Evolutionary conservation across 257 asterid species (phyloP), one percentile per base, ranked within the genome.

Genomic region (Eustoma russellianum): DNA sequence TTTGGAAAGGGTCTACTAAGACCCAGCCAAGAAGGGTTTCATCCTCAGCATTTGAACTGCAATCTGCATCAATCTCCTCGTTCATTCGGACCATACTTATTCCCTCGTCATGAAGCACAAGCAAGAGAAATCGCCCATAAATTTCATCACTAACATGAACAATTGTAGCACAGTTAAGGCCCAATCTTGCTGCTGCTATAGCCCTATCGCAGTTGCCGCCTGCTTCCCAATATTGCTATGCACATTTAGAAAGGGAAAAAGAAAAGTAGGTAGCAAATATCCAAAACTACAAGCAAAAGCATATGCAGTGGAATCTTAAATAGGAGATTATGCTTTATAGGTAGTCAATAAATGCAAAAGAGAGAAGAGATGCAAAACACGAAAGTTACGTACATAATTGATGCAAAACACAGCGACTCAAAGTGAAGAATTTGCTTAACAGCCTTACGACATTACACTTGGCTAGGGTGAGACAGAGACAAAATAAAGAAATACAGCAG

Each of bases 181-280:
- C 98, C 64, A 91, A 73, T 60, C 98, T 87, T 57, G 98, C 82
- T 52, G 98, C 92, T 72, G 98, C 96, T 73, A 91, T 84, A 65
- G 94, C 95, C 92, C 84, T 77, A 76, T 91, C 87, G 77, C 96
- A 82, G 64, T 91, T 91, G 48, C 98, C 98, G 68, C 98, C 98
- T 16, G 98, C 98, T 72, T 87, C 98, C 95, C 98, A 91, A 74
- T 75, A 75, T 73, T 66, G 66, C 96, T 91, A 73, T 60, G 55
- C 67, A 57, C 41, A 38, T 38, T 6, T 38, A 69, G 24, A 64
- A 17, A 54, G 33, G 41, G 58, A 28, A 59, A 17, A 60, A 60
- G 75, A 56, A 65, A 51, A 59, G 70, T 38, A 44, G 43, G 18
- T 17, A 40, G 17, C 17, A 43, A 11, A 55, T 38, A 18, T 16